A percentile compares a stretch with the other conserved stretches of the same genome.
These are phyloP conservation scores for Prunus yedoensis DNA, from an alignment of 331 rosid species.

Conservation along the genomic window DNA sequence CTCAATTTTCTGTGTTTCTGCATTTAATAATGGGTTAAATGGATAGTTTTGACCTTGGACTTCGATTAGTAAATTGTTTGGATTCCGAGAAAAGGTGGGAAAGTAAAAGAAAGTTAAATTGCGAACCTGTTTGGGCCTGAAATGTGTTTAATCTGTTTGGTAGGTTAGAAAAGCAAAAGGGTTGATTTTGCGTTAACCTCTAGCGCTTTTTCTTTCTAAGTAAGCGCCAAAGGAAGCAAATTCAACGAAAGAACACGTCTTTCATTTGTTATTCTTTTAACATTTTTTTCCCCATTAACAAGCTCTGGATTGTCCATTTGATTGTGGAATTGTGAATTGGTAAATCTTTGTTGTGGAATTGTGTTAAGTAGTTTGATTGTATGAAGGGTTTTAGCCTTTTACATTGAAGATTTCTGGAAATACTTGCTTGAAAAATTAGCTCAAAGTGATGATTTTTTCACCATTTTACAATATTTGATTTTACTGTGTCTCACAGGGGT, in stretches of 20 bases:
- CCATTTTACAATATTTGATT: neutral
- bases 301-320: conserved; percentile 3
- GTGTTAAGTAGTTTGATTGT: neutral
- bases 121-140: neutral
- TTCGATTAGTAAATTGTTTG: conserved; percentile 12
- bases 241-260: neutral
- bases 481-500: neutral
- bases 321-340: neutral
- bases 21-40: neutral
- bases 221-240: neutral
- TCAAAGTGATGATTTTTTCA: neutral
- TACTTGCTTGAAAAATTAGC: neutral
- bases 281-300: neutral
- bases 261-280: neutral
- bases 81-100: conserved; percentile 14
- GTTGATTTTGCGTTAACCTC: neutral
- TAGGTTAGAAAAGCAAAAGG: neutral
- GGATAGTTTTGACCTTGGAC: conserved; percentile 17
- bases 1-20: conserved; percentile 1
- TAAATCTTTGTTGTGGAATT: neutral
- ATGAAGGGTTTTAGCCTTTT: neutral
- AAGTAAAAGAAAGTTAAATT: conserved; percentile 2
- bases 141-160: neutral
- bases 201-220: neutral
- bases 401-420: neutral